These are phyloP conservation scores for Moelleriella libera DNA, from an alignment of 2,329 filamentous ascomycete genomes.

Conservation along the genomic window DNA sequence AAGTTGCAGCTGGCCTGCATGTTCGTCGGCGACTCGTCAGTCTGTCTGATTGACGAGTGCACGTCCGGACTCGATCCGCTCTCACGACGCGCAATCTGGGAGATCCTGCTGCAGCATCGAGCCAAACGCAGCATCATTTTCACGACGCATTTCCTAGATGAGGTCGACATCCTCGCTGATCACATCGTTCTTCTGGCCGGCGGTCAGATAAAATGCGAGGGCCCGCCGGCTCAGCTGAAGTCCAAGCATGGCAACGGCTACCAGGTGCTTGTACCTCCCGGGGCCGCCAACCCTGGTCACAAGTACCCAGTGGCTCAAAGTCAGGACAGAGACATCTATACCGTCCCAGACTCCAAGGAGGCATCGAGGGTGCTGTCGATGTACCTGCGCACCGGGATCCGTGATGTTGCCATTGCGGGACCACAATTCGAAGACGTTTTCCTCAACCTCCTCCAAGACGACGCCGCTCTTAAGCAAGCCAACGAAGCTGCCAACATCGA, in stretches of 20 bases:
- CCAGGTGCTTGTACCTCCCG: slow-evolving; percentile 30
- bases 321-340: slow-evolving; percentile 42
- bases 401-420: slow-evolving; percentile 13
- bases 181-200: slow-evolving; percentile 52
- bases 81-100: slow-evolving; percentile 54
- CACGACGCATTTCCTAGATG: slow-evolving; percentile 59
- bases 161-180: slow-evolving; percentile 54
- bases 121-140: slow-evolving; percentile 48
- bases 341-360: slow-evolving; percentile 22
- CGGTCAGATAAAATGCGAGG: slow-evolving; percentile 46
- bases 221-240: slow-evolving; percentile 51
- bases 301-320: slow-evolving; percentile 25
- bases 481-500: not conserved
- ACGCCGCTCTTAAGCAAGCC: not conserved
- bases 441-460: slow-evolving; percentile 6
- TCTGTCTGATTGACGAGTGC: slow-evolving; percentile 59
- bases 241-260: slow-evolving; percentile 49
- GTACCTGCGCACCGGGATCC: slow-evolving; percentile 35
- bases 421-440: slow-evolving; percentile 20
- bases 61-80: slow-evolving; percentile 54
- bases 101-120: slow-evolving; percentile 51
- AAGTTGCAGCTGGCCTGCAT: slow-evolving; percentile 59
- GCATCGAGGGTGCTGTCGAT: slow-evolving; percentile 16
- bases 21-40: slow-evolving; percentile 52
- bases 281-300: slow-evolving; percentile 13